Conservation (phyloP, 768 basidiomycete species). For the Gymnopilus junonius region DNA sequence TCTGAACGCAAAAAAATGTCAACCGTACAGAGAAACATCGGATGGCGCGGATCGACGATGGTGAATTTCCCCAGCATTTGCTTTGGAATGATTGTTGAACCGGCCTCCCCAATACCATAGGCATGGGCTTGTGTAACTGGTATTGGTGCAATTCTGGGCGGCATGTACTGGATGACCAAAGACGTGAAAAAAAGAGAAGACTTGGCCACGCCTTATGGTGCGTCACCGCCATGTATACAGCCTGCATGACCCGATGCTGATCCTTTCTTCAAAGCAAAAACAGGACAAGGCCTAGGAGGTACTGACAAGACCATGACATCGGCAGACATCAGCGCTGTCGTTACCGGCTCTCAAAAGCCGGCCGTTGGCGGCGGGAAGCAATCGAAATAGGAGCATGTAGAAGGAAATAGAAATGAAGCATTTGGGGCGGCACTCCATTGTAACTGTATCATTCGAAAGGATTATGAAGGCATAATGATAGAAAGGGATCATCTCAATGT, state of each 20-base stretch:
- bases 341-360: constrained; percentile 22
- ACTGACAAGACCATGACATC: constrained; percentile 43
- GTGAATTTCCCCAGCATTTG: constrained; percentile 2
- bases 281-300: constrained; percentile 27
- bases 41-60: constrained; percentile 25
- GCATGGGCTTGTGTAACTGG: constrained; percentile 36
- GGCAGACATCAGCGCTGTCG: constrained; percentile 41
- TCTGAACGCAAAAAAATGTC: neutral
- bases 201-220: constrained; percentile 35
- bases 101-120: neutral
- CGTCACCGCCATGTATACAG: constrained; percentile 13
- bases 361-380: too few relatives aligned
- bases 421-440: neutral
- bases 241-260: neutral
- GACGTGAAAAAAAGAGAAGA: constrained; percentile 41
- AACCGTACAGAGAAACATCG: constrained; percentile 11
- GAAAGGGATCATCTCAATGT: neutral
- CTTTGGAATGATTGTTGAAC: too few relatives aligned
- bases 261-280: constrained; percentile 11
- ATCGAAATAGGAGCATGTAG: neutral
- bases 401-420: neutral
- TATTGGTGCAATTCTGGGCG: constrained; percentile 31
- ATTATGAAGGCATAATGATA: neutral
- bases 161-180: constrained; percentile 35
- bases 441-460: neutral